Conservation (phyloP, 2,329 filamentous ascomycete species). For the Colletotrichum limetticola region DNA sequence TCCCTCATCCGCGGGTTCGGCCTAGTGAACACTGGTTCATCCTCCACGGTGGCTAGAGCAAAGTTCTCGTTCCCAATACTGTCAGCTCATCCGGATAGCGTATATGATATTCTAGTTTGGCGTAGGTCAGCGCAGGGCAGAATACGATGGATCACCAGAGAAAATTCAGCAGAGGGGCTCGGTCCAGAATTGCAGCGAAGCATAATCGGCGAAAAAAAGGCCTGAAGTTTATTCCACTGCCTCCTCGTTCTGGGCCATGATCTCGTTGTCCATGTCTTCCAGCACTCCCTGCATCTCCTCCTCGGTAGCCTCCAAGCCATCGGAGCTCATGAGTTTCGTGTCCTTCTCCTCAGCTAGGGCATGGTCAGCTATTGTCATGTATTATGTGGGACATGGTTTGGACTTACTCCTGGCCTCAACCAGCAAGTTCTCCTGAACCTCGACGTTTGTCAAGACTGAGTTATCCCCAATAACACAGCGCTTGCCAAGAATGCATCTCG, state of each 20-base stretch:
- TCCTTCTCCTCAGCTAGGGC: conserved; percentile 72
- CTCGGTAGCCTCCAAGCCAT: conserved; percentile 72
- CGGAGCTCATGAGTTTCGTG: conserved; percentile 74
- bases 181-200: neutral
- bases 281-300: conserved; percentile 68
- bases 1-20: neutral
- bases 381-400: neutral
- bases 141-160: conserved; percentile 13
- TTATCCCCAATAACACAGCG: conserved; percentile 86
- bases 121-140: conserved; percentile 11
- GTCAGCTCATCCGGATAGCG: conserved; percentile 11
- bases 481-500: conserved; percentile 86
- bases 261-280: conserved; percentile 54
- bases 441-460: conserved; percentile 84
- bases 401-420: conserved; percentile 80
- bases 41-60: conserved; percentile 20
- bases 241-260: conserved; percentile 40
- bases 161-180: neutral
- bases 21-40: conserved; percentile 19
- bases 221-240: conserved; percentile 22
- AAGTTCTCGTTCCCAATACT: neutral
- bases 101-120: conserved; percentile 24
- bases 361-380: conserved; percentile 38
- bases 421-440: conserved; percentile 90
- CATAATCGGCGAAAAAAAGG: conserved; percentile 6